Base-by-base conservation (phyloP, 2,329 filamentous ascomycete genomes). In the Beauveria varroae region DNA sequence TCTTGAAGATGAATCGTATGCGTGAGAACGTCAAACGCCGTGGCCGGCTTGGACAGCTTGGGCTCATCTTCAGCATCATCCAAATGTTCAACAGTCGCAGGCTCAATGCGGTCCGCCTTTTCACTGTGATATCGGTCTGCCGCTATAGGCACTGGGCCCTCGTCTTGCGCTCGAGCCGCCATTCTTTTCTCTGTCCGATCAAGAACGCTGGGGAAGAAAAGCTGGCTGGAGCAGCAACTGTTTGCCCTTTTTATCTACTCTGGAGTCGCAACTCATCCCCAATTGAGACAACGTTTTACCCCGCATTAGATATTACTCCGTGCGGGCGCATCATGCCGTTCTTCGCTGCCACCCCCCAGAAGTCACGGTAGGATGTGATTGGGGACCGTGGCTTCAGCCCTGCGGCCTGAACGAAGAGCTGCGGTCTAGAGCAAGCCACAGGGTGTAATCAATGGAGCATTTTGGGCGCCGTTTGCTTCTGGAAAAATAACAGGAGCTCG, bases 1-100 rank as follows among this genome's bases (percentile, higher is more conserved):
- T 62, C 60, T 34, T 62, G 40, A 6, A 62, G 47, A 40, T 62
- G 60, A 18, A 62, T 56, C 5, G 54, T 57, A n/a, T 62, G 60
- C 12, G 53, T 62, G 12, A 62, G 26, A 12, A 62, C 58, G 30
- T 61, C 58, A 50, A 61, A 61, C 3, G 43, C 5, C 0, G 58
- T 61, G 18, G 58, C 58, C 1, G 58, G 58, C 43, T 61, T 61
- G 16, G 43, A 54, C 20, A 61, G 58, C 58, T 55, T 22, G 22
- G 50, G 58, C 22, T 61, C 58, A 30, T 61, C 55, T 3, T 57
- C 58, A 10, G 20, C 26, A 20, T 34, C 50, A 18, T 54, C 58
- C 4, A 40, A 28, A 7, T 41, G 22, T 2, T 55, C 43, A 16
- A 41, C 26, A 14, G 43, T 44, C 9, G 22, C 50, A 1, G 50